Conservation (phyloP, 2,329 filamentous ascomycete species). For the Ophiosphaerella korrae region DNA sequence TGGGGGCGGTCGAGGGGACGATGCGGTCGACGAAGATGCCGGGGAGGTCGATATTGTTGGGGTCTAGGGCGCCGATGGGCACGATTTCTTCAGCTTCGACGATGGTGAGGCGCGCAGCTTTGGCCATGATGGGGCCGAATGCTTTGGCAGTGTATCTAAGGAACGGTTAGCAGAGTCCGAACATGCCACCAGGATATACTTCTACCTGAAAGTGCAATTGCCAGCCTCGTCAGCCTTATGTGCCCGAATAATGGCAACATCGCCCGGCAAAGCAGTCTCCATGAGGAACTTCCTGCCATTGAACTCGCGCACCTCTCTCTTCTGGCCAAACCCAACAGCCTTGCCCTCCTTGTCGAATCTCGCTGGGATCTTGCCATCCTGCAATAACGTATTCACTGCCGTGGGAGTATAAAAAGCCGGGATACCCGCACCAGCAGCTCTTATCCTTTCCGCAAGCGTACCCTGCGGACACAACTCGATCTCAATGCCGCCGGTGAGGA, state of each 20-base stretch:
- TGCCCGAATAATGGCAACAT: slow-evolving; percentile 76
- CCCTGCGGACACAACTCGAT: slow-evolving; percentile 80
- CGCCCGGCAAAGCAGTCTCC: slow-evolving; percentile 76
- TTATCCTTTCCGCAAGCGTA: slow-evolving; percentile 72
- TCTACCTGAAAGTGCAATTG: slow-evolving; percentile 70
- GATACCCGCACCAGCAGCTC: slow-evolving; percentile 76
- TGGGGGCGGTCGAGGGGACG: slow-evolving; percentile 76
- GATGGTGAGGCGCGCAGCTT: slow-evolving; percentile 87
- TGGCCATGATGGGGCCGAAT: slow-evolving; percentile 68
- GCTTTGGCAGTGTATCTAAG: slow-evolving; percentile 45
- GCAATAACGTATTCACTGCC: slow-evolving; percentile 66
- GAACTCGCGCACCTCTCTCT: slow-evolving; percentile 74
- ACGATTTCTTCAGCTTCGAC: slow-evolving; percentile 96
- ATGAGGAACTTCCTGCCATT: slow-evolving; percentile 74
- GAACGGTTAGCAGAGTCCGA: slow-evolving; percentile 1
- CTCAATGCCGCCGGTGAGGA: slow-evolving; percentile 72
- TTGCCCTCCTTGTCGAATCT: slow-evolving; percentile 63
- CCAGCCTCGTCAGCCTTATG: slow-evolving; percentile 78
- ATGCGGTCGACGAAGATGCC: slow-evolving; percentile 93
- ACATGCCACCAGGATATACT: too few relatives aligned
- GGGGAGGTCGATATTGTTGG: slow-evolving; percentile 82
- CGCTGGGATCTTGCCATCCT: slow-evolving; percentile 70
- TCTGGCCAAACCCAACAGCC: slow-evolving; percentile 66
- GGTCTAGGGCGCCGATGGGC: slow-evolving; percentile 82
- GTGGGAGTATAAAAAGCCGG: slow-evolving; percentile 83